A percentile compares a stretch with the other conserved stretches of the same genome.
phyloP scores from a whole-genome alignment of 2,329 filamentous ascomycete genomes.

The Ceratocystis variospora region DNA sequence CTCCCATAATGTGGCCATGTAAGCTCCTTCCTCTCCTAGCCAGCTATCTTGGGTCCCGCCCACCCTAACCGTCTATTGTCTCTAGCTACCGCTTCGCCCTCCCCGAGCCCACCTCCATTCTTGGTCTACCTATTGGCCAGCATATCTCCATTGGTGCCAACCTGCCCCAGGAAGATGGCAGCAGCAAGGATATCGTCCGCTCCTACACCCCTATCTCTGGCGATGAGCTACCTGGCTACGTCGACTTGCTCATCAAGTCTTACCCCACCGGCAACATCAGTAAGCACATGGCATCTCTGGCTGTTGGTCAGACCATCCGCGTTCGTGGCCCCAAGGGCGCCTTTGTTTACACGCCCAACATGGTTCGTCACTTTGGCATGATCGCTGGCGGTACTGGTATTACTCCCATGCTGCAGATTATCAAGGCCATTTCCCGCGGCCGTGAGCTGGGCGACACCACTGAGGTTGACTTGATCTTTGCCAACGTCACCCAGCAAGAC shows the following conservation, averaged over 20 bases:
- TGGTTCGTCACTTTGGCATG: constrained; percentile 95
- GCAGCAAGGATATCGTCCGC: constrained; percentile 69
- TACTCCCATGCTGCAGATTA: constrained; percentile 94
- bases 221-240: constrained; percentile 77
- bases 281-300: constrained; percentile 72
- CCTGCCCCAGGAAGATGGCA: constrained; percentile 52
- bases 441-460: constrained; percentile 69
- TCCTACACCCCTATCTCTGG: constrained; percentile 88
- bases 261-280: constrained; percentile 97
- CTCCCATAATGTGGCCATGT: constrained; percentile 97
- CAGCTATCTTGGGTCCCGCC: neutral
- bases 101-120: constrained; percentile 61
- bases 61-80: neutral
- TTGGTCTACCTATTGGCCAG: constrained; percentile 94
- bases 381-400: constrained; percentile 95
- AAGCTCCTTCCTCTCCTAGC: constrained; percentile 25
- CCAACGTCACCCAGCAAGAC: constrained; percentile 86
- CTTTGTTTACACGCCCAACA: constrained; percentile 94
- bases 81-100: constrained; percentile 81
- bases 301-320: constrained; percentile 75
- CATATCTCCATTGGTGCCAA: constrained; percentile 91
- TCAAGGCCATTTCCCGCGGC: constrained; percentile 77
- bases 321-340: constrained; percentile 91
- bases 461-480: constrained; percentile 87
- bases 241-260: constrained; percentile 95